Base-by-base conservation (phyloP, 1,139 yeast genomes). In the Nakaseomyces delphensis region DNA sequence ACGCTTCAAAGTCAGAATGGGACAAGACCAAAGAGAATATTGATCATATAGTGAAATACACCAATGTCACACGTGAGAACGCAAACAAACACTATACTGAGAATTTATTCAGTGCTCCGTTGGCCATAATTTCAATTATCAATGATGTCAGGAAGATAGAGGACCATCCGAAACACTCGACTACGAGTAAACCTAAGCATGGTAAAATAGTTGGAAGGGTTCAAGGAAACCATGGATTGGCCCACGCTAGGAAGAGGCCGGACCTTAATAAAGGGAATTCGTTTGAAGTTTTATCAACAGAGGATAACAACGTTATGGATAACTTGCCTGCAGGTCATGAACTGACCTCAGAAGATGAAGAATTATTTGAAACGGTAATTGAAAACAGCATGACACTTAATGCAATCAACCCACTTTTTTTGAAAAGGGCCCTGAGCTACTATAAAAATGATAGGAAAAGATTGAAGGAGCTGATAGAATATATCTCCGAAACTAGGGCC, bases 391-490 rank as follows among this genome's bases (percentile, higher is more conserved):
- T 40, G 7, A 40, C 37, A n/a, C 41, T 58, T n/a, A 43, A 43
- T n/a, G 29, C 42, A 13, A 47, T 59, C 23, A 51, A 42, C 28
- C 51, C 57, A n/a, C 45, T 45, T 2, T 74, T 76, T 46, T 56
- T 69, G 19, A 51, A 57, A 13, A 56, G 60, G 32, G 68, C 72
- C 1, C 45, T 74, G 18, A 59, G 52, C 16, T 69, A 67, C 50
- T 70, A 65, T 46, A 49, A 62, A 20, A 77, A 75, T 1, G 67
- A 74, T 45, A 52, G 65, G 23, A 55, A 52, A 38, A 62, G 57
- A 42, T 65, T 67, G 1, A 47, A 66, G 28, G 63, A 60, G 10
- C 43, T 67, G 13, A 18, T 25, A 21, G 41, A 30, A 36, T 47
- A 16, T 35, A 9, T 40, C 13, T 14, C 24, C 2, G 31, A 28